These are phyloP conservation scores for Drosera capensis DNA, from an alignment of 148 eudicot genomes.

Conservation along the genomic window DNA sequence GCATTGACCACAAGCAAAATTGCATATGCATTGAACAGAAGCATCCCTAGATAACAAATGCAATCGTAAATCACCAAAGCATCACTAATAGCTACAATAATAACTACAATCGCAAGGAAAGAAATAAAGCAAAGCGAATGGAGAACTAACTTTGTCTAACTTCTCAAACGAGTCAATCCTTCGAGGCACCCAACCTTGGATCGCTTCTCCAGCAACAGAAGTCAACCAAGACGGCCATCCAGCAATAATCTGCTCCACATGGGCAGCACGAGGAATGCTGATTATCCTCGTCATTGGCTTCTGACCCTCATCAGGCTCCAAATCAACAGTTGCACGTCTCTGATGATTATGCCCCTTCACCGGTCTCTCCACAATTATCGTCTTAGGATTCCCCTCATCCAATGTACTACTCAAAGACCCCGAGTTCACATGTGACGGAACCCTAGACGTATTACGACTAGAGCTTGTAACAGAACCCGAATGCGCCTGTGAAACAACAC, in stretches of 20 bases:
- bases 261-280: slow-evolving; percentile 4
- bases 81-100: too few relatives aligned
- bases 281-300: slow-evolving; percentile 5
- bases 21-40: too few relatives aligned
- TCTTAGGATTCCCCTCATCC: slow-evolving; percentile 1
- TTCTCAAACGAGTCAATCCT: slow-evolving; percentile 82
- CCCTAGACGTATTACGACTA: slow-evolving; percentile 7
- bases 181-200: slow-evolving; percentile 72
- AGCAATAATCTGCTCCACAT: slow-evolving; percentile 57
- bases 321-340: slow-evolving; percentile 12
- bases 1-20: too few relatives aligned
- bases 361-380: slow-evolving; percentile 8
- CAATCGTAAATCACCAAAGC: too few relatives aligned
- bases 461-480: background rate
- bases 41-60: too few relatives aligned
- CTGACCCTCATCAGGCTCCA: slow-evolving; percentile 1
- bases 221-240: slow-evolving; percentile 90
- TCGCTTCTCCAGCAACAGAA: slow-evolving; percentile 75
- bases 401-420: slow-evolving; percentile 17
- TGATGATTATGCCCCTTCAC: slow-evolving; percentile 6
- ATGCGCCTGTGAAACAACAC: background rate
- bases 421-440: slow-evolving; percentile 20
- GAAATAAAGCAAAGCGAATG: background rate
- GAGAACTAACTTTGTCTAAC: slow-evolving; percentile 48
- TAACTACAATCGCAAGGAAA: too few relatives aligned